Base-by-base conservation (phyloP, 2,329 filamentous ascomycete genomes). In the Venturia pyrina region DNA sequence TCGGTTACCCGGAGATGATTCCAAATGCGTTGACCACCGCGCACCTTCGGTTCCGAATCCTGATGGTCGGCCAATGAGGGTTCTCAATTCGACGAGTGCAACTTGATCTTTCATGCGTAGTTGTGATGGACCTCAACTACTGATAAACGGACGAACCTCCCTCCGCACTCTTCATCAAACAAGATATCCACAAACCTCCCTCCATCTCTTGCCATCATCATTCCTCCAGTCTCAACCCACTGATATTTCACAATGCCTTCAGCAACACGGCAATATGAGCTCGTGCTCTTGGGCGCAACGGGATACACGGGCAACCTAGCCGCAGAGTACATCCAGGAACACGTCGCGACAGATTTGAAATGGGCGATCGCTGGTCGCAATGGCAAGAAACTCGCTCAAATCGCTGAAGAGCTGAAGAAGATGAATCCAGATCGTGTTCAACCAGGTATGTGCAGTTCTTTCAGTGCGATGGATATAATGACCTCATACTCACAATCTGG, bases 311-410 rank as follows among this genome's bases (percentile, higher is more conserved):
- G 93, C 48, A 87, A 85, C 69, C 82, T 89, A 70, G 87, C 87
- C 2, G 87, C 88, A 37, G 87, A 96, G 74, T 86, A 95, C 75
- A 88, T 96, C 71, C 82, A 86, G 64, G 82, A 82, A 17, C 78
- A 85, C 69, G 80, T 91, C 0, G 89, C 92, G 0, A 90, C 89
- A 21, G 85, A 91, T 73, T 76, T 96, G 68, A 91, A 86, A 79
- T 97, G 93, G 93, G 93, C 91, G 17, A 81, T 97, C 65, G 90
- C 91, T 59, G 93, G 93, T 40, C 89, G 93, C 34, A 93, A 90
- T n/a, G 79, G 82, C 62, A 79, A 81, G 62, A 96, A 96, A 75
- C 82, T 98, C 5, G 83, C 89, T 69, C 77, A 78, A 50, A 76
- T 97, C 13, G 85, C 87, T 8, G 79, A 86, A 64, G 85, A 90